Percentiles rank a stretch among this genome's conserved stretches.
Evolutionary conservation across 805 yeast species (phyloP).

Genomic region (Wickerhamomyces kurtzmanii): DNA sequence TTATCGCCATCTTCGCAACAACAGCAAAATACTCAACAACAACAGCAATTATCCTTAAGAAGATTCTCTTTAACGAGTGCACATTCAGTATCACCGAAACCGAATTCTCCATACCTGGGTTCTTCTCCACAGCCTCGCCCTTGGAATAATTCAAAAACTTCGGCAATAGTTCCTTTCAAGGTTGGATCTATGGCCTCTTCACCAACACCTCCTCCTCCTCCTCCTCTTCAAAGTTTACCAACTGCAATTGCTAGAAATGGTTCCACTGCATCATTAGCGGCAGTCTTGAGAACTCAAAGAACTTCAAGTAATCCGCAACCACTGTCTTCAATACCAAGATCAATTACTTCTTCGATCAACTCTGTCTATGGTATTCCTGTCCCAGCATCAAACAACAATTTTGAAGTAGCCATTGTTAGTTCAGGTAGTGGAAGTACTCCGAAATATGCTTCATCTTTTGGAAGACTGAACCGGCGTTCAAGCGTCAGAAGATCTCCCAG

Average conservation of each 20-base stretch:
- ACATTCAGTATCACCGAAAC: constrained; percentile 10
- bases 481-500: constrained; percentile 25
- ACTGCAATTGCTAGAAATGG: constrained; percentile 26
- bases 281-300: constrained; percentile 28
- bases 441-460: constrained; percentile 64
- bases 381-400: constrained; percentile 15
- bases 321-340: constrained; percentile 17
- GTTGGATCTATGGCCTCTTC: constrained; percentile 24
- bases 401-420: no score
- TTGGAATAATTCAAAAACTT: constrained; percentile 1
- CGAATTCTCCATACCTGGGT: constrained; percentile 2
- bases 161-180: constrained; percentile 18
- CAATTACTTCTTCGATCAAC: constrained; percentile 15
- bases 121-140: neutral
- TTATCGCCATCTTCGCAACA: constrained; percentile 1
- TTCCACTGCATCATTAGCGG: constrained; percentile 32
- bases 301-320: constrained; percentile 18
- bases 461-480: constrained; percentile 50
- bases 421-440: constrained; percentile 39
- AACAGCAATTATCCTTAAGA: constrained; percentile 11
- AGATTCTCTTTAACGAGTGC: constrained; percentile 13
- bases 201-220: constrained; percentile 16
- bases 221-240: no score
- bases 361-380: constrained; percentile 12
- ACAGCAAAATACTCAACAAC: constrained; percentile 5